Evolutionary conservation across 2,329 filamentous ascomycete genomes (phyloP).

Genomic region (Ophiosphaerella narmari): DNA sequence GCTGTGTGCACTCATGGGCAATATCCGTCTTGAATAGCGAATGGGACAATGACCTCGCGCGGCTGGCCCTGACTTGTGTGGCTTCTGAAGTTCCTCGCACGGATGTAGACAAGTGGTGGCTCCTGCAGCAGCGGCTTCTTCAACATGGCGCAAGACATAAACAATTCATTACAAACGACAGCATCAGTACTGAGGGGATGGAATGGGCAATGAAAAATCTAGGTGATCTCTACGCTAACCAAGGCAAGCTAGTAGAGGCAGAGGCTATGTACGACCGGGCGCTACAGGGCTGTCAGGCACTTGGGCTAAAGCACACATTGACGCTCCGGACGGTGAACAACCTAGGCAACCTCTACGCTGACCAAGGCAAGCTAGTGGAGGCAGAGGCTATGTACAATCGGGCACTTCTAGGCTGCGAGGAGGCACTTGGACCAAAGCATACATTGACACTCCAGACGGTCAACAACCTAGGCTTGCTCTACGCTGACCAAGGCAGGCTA

Average conservation of each 20-base stretch:
- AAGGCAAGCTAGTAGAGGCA: slow-evolving; percentile 16
- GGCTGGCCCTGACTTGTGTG: slow-evolving; percentile 19
- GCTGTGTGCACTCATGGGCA: slow-evolving; percentile 43
- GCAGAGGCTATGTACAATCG: slow-evolving; percentile 7
- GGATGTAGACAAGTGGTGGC: slow-evolving; percentile 15
- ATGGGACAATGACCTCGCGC: slow-evolving; percentile 15
- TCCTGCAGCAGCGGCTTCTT: slow-evolving; percentile 20
- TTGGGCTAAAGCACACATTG: slow-evolving; percentile 9
- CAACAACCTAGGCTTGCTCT: not conserved
- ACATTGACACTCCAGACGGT: too few species aligned
- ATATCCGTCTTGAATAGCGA: slow-evolving; percentile 29
- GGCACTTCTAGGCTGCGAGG: not conserved
- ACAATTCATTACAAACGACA: slow-evolving; percentile 14
- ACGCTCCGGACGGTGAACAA: slow-evolving; percentile 12
- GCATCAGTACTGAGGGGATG: slow-evolving; percentile 10
- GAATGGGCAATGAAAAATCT: not conserved
- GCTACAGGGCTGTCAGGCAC: slow-evolving; percentile 15
- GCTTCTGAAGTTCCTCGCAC: slow-evolving; percentile 15
- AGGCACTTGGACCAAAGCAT: not conserved
- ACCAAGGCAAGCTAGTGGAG: slow-evolving; percentile 2
- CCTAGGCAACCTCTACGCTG: slow-evolving; percentile 2
- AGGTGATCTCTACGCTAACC: slow-evolving; percentile 6
- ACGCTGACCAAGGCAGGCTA: slow-evolving; percentile 18
- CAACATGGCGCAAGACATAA: slow-evolving; percentile 13
- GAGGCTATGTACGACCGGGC: slow-evolving; percentile 13